Evolutionary conservation across 257 asterid species (phyloP).

Genomic region (Nemophila menziesii): DNA sequence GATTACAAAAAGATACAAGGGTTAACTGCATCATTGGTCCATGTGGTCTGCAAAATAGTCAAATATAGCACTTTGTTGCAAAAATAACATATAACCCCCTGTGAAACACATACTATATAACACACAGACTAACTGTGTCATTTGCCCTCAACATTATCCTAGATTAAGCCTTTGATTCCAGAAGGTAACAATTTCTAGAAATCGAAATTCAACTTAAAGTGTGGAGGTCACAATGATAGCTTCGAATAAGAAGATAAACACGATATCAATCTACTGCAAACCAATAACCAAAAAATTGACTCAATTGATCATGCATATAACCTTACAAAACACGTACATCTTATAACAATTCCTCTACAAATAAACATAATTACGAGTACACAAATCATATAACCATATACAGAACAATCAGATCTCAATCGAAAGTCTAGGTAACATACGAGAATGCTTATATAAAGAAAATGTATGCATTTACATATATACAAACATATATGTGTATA

Average conservation of each 20-base stretch:
- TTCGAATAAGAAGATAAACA: neutral
- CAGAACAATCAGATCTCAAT: slow-evolving; percentile 32
- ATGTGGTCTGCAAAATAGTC: too few relatives aligned
- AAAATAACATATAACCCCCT: too few relatives aligned
- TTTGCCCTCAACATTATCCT: neutral
- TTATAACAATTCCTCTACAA: neutral
- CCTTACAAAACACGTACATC: slow-evolving; percentile 10
- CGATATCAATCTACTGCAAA: neutral
- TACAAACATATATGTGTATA: slow-evolving; percentile 14
- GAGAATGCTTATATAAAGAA: slow-evolving; percentile 4
- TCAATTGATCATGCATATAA: neutral
- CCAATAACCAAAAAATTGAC: neutral
- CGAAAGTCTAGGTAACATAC: slow-evolving; percentile 6
- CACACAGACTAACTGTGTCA: too few relatives aligned
- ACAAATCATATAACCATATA: slow-evolving; percentile 20
- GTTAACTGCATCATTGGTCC: too few relatives aligned
- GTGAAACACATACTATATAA: too few relatives aligned
- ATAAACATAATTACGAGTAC: slow-evolving; percentile 2
- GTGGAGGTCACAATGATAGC: neutral
- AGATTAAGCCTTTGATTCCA: neutral
- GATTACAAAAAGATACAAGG: too few relatives aligned
- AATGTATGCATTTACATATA: slow-evolving; percentile 15
- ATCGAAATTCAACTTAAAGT: neutral
- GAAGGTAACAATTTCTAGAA: neutral
- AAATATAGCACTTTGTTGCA: too few relatives aligned